Evolutionary conservation across 2,329 filamentous ascomycete genomes (phyloP).

Genomic region (Aspergillus puulaauensis): DNA sequence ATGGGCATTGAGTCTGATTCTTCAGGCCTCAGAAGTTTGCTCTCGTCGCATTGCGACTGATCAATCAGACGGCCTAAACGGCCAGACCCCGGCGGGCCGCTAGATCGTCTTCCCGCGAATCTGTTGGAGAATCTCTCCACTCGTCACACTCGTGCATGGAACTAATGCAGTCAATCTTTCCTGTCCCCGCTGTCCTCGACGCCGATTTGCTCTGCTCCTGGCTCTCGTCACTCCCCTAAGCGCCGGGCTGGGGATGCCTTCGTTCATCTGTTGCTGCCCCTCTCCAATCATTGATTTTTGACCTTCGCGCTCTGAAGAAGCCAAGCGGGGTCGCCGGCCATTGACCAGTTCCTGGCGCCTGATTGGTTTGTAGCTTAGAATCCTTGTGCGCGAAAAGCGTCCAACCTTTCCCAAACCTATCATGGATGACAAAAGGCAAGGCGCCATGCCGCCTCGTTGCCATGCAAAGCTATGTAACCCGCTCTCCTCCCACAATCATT

Average conservation of each 20-base stretch:
- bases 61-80: conserved; percentile 16
- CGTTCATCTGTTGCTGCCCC: neutral
- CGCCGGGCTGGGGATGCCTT: conserved; percentile 14
- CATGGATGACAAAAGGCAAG: conserved; percentile 9
- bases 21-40: conserved; percentile 6
- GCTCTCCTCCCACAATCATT: conserved; percentile 11
- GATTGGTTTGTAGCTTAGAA: conserved; percentile 14
- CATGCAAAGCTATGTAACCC: conserved; percentile 19
- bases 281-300: conserved; percentile 13
- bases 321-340: conserved; percentile 8
- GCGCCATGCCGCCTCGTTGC: conserved; percentile 15
- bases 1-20: neutral
- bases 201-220: conserved; percentile 10
- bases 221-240: conserved; percentile 10
- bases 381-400: conserved; percentile 8
- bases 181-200: conserved; percentile 5
- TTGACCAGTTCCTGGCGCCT: neutral
- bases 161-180: conserved; percentile 14
- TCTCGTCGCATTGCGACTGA: neutral
- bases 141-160: conserved; percentile 17
- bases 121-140: conserved; percentile 19
- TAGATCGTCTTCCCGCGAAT: conserved; percentile 21
- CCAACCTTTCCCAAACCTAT: conserved; percentile 7
- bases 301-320: conserved; percentile 16
- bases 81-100: conserved; percentile 15